phyloP scores from a whole-genome alignment of 495 filamentous ascomycete species.

The Podospora appendiculata region DNA sequence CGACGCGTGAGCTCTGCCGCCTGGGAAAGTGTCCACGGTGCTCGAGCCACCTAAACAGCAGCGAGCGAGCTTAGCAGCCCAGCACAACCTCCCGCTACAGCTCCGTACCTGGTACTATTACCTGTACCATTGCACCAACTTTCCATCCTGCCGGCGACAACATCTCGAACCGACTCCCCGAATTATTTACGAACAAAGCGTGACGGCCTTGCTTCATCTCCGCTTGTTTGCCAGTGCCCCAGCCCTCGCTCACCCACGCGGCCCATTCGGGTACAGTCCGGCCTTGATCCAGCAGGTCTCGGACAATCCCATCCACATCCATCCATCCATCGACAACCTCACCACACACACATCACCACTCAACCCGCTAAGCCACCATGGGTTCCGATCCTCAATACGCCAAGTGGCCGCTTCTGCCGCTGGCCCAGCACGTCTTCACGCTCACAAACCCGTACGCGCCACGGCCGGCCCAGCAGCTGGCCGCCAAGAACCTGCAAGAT shows the following conservation, averaged over 20 bases:
- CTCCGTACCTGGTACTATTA: not conserved
- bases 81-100: not conserved
- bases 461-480: conserved; percentile 56
- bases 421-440: conserved; percentile 96
- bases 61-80: too few relatives aligned
- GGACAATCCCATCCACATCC: too few relatives aligned
- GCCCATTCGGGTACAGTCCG: too few relatives aligned
- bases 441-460: conserved; percentile 82
- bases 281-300: too few relatives aligned
- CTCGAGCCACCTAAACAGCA: conserved; percentile 8
- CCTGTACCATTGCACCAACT: not conserved
- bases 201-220: too few relatives aligned
- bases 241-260: too few relatives aligned
- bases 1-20: conserved; percentile 21
- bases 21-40: conserved; percentile 7
- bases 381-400: conserved; percentile 95
- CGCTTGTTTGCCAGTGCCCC: too few relatives aligned
- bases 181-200: too few relatives aligned
- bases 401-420: conserved; percentile 83
- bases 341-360: not conserved
- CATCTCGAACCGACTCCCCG: too few relatives aligned
- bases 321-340: not conserved
- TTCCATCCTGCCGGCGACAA: too few relatives aligned
- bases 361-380: conserved; percentile 44
- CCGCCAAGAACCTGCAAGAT: conserved; percentile 81